These are phyloP conservation scores for Bolboschoenus planiculmis DNA, from an alignment of 176 grass and related monocot genomes.

Conservation along the genomic window DNA sequence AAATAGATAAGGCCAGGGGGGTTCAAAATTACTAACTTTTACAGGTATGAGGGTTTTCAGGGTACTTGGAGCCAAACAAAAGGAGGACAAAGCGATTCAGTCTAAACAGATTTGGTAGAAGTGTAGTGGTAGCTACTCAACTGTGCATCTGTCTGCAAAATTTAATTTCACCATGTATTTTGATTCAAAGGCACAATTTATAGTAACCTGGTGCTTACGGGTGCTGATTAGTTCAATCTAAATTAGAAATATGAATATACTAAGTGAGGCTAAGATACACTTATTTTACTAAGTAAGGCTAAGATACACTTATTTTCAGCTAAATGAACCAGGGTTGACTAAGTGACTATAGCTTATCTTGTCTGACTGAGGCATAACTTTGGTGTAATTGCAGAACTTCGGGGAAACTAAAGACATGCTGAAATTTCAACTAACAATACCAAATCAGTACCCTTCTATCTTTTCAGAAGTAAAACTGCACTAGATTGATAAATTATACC, in stretches of 20 bases:
- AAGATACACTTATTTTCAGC: not conserved
- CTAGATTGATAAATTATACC: slow-evolving; percentile 29
- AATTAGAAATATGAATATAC: not conserved
- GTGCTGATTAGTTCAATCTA: not conserved
- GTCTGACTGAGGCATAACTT: not conserved
- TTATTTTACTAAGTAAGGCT: not conserved
- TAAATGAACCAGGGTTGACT: not conserved
- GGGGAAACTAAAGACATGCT: not conserved
- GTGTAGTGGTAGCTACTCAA: not conserved
- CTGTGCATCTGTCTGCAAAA: not conserved
- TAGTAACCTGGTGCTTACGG: not conserved
- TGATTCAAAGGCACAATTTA: not conserved
- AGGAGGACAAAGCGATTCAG: not conserved
- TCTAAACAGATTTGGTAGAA: not conserved
- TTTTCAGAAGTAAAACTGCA: slow-evolving; percentile 5
- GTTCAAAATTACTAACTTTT: not conserved
- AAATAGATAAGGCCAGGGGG: not conserved
- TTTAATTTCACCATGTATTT: not conserved
- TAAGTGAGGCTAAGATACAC: not conserved
- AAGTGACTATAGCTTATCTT: not conserved
- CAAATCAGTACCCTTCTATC: not conserved
- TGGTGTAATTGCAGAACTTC: not conserved
- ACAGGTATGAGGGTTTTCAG: not conserved
- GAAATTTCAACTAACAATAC: slow-evolving; percentile 11
- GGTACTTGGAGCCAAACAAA: not conserved